These are phyloP conservation scores for Cyclotella choctawhatcheeana DNA, from an alignment of 108 stramenopile species.

Conservation along the genomic window DNA sequence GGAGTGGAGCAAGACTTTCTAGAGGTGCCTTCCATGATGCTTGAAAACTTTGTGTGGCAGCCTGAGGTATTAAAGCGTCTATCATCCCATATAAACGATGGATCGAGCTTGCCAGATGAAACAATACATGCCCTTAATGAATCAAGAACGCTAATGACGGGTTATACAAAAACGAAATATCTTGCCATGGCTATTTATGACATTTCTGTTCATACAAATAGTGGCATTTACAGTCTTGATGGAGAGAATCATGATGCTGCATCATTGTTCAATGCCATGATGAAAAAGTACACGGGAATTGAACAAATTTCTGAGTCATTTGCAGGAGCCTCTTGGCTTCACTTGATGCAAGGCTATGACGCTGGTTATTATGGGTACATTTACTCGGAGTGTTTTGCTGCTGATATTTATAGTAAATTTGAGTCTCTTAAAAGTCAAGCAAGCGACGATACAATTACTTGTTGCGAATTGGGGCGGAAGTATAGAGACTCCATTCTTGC, in stretches of 20 bases:
- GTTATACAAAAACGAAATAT: conserved; percentile 18
- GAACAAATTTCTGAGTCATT: neutral
- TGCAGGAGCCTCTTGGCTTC: conserved; percentile 24
- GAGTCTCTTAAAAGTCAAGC: neutral
- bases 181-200: conserved; percentile 36
- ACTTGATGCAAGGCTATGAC: conserved; percentile 28
- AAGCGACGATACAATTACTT: conserved; percentile 7
- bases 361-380: conserved; percentile 32
- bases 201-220: conserved; percentile 12
- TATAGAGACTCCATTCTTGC: conserved; percentile 14
- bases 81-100: conserved; percentile 8
- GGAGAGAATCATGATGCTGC: conserved; percentile 11
- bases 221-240: conserved; percentile 10
- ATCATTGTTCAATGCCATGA: conserved; percentile 18
- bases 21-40: conserved; percentile 37
- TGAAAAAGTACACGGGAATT: conserved; percentile 14
- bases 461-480: conserved; percentile 15
- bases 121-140: conserved; percentile 23
- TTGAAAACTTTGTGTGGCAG: conserved; percentile 28
- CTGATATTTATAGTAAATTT: conserved; percentile 22
- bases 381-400: conserved; percentile 30
- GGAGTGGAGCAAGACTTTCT: conserved; percentile 39
- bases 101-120: conserved; percentile 1
- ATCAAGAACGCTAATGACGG: conserved; percentile 21
- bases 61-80: conserved; percentile 8